Evolutionary conservation across 257 asterid species (phyloP), one percentile per base, ranked within the genome.

Genomic region (Ballota nigra): DNA sequence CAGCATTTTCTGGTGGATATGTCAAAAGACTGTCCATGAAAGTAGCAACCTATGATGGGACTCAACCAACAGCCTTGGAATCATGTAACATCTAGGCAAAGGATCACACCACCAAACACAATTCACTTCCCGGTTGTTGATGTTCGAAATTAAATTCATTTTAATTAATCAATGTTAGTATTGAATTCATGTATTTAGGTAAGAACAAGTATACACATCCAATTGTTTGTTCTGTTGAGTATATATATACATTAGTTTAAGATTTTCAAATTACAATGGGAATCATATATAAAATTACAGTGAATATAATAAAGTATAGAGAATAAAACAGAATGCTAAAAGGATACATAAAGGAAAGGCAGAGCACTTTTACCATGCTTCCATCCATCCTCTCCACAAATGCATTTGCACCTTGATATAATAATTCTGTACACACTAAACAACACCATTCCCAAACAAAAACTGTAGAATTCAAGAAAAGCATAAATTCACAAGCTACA

Each of bases 1-100:
- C 56, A 57, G 57, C 81, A 77, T 40, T 64, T 56, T 61, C 74
- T 77, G 74, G 13, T 62, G 31, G 12, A 23, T 3, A 75, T 53
- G 34, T 18, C 24, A 47, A 59, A 80, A 66, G 51, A 61, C 79
- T 69, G 81, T 65, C 47, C 58, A 33, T 65, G 26, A 79, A 64
- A 73, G 73, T 64, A 75, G 79, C 66, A 23, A 69, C 66, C 71
- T 60, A n/a, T 79, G 84, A 76, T 61, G 74, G 73, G 76, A 82
- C 82, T 69, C 74, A 16, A 76, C 59, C 62, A 22, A 43, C 69
- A 33, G 70, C 78, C 71, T 77, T 34, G 63, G 59, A 51, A 15
- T 1, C 47, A 62, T 24, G 5, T 24, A 69, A n/a, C 16, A 64
- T 28, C 22, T 4, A 22, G 18, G 18, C 64, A 57, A 22, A 22